Base-by-base conservation (phyloP, 805 yeast species). In the Kuraishia capsulata region DNA sequence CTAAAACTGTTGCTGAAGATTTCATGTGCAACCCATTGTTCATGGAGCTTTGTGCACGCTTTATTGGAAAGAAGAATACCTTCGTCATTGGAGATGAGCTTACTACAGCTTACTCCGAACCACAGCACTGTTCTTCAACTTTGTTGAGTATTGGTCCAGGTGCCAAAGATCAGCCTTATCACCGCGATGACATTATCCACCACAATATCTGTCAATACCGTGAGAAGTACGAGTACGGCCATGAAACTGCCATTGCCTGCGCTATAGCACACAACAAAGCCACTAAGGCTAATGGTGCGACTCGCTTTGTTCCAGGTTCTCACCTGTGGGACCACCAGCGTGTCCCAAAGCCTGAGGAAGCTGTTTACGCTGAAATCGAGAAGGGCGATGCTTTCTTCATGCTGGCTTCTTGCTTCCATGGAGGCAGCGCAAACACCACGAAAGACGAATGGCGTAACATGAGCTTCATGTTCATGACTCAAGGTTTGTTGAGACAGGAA, bases 231-330 rank as follows among this genome's bases (percentile, higher is more conserved):
- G 23, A 38, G 14, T 30, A 40, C 26, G 37, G 33, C n/a, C 33
- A 51, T 13, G 57, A 53, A 21, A 42, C 49, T 4, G 34, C 41
- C 18, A 32, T 56, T 17, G 61, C 60, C 2, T 41, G 44, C 26
- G 44, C 48, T 25, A 45, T 56, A 9, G 61, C 56, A 13, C 44
- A 42, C 5, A 51, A 48, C 20, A 49, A 44, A 24, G 36, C 54
- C 6, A 56, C 58, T 4, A 50, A 47, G 30, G 53, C 30, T 21
- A 56, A 56, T 35, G 61, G 61, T 14, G 61, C 57, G 13, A 56
- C 61, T 2, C 41, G 57, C 29, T 40, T 53, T 10, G 50, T 56
- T 39, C 57, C 59, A 10, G 58, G 59, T 1, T 52, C 58, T 11
- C 61, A 56, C 37, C 41, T 52, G 11, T 55, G 59, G 60, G 58